Evolutionary conservation across 345 rosid genomes (phyloP), one percentile per base, ranked within the genome.

Genomic region (Nasturtium officinale): DNA sequence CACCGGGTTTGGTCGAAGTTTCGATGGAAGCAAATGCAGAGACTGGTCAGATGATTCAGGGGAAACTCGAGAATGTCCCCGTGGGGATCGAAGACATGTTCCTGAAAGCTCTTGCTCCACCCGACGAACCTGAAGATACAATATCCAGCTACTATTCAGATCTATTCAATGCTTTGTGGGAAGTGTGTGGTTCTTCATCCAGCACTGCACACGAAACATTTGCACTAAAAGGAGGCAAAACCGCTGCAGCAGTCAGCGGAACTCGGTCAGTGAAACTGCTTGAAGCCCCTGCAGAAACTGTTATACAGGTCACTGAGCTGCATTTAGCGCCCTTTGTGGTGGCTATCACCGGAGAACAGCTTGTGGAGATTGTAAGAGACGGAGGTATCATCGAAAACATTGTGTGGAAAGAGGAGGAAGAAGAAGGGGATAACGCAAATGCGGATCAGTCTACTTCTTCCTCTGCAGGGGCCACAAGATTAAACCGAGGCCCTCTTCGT

Each of bases 11-110:
- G 63, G 90, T 94, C 12, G 91, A 94, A 74, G 91, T 88, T 74
- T 87, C 69, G n/a, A 81, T 94, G 59, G 97, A 94, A 82, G 85
- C 98, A 72, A 91, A 86, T 76, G 82, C 86, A 32, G 97, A 86
- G 78, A 84, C 74, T 79, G 97, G 96, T 69, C 95, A 89, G 78
- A 83, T 94, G 54, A 85, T 91, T 66, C 71, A 69, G 6, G 96
- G 96, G 17, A 90, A 87, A 82, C 90, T 94, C 73, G 89, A 84
- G 65, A 83, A 84, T 72, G 83, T 91, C 58, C 82, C 85, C 2
- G 84, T 89, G 25, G 97, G 97, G 43, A 91, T 94, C 65, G 97
- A 91, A 81, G 98, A 94, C 82, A 85, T 94, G 96, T 94, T 94
- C 85, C 89, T 85, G 11, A 89, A 87, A 77, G 87, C 96, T 54